These are phyloP conservation scores for Hondaea fermentalgiana DNA, from an alignment of 108 stramenopile genomes.

Conservation along the genomic window DNA sequence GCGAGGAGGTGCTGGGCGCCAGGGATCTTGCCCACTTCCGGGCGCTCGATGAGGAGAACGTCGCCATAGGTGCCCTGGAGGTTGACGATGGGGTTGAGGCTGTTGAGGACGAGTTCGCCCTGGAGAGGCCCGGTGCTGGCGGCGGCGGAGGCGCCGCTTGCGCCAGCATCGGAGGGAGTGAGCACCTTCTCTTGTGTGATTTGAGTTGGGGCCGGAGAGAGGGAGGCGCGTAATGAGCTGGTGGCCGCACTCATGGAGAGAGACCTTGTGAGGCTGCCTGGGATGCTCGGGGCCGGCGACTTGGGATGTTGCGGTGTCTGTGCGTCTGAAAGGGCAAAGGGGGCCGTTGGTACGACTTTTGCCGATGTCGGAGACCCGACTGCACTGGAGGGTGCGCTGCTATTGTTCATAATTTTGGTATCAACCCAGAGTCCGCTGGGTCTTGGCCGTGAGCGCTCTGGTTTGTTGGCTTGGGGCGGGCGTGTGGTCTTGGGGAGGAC, in stretches of 20 bases:
- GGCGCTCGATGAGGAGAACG: not conserved
- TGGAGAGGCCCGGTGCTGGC: not conserved
- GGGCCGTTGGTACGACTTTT: not conserved
- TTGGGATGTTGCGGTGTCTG: too few relatives aligned
- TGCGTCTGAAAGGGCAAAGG: too few relatives aligned
- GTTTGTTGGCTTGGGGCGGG: not conserved
- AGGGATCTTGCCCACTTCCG: not conserved
- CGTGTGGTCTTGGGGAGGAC: not conserved
- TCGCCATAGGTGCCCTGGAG: not conserved
- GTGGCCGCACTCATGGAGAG: not conserved
- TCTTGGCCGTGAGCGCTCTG: not conserved
- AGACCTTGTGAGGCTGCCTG: not conserved
- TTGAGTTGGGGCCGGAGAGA: not conserved
- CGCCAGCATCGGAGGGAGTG: not conserved
- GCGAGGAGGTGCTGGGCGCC: not conserved
- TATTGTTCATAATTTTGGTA: not conserved
- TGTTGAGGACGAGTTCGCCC: not conserved
- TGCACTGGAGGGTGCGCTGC: not conserved
- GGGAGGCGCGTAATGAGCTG: not conserved
- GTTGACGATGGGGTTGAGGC: not conserved
- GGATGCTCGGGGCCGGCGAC: too few relatives aligned
- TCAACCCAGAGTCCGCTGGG: not conserved
- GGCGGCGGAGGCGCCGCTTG: not conserved
- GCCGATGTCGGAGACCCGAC: not conserved
- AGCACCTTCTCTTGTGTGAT: not conserved